Conservation (phyloP, 2,329 filamentous ascomycete genomes). For the Cadophora luteo-olivacea region DNA sequence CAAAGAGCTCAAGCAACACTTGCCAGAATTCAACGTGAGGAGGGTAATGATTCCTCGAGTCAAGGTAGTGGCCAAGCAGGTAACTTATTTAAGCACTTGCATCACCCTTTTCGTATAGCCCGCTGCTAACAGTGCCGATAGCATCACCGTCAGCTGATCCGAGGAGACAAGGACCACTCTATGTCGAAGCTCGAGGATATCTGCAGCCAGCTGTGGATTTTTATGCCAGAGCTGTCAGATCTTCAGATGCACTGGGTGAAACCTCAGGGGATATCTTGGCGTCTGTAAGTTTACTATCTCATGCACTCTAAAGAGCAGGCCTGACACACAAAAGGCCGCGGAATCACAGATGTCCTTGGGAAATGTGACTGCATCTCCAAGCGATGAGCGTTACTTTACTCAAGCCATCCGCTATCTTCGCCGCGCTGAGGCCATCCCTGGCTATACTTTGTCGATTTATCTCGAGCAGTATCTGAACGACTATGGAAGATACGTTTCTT, state of each 20-base stretch:
- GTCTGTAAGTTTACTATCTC: conserved; percentile 46
- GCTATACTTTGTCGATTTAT: conserved; percentile 51
- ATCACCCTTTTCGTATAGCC: conserved; percentile 7
- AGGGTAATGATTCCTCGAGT: conserved; percentile 45
- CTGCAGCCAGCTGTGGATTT: conserved; percentile 59
- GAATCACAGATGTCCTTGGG: conserved; percentile 60
- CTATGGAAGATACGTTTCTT: conserved; percentile 48
- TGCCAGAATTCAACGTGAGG: conserved; percentile 54
- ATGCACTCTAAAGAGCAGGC: not conserved
- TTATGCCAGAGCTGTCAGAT: conserved; percentile 52
- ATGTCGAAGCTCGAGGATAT: conserved; percentile 58
- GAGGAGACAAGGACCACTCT: conserved; percentile 47
- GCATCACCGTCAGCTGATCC: conserved; percentile 44
- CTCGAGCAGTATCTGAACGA: conserved; percentile 56
- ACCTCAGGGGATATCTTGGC: conserved; percentile 52
- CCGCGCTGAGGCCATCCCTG: conserved; percentile 49
- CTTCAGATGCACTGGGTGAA: conserved; percentile 48
- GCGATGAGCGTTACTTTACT: conserved; percentile 52
- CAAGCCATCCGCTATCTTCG: conserved; percentile 54
- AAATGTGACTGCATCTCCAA: conserved; percentile 53
- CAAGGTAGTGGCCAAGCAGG: conserved; percentile 36
- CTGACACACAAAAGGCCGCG: conserved; percentile 48
- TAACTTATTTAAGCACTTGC: conserved; percentile 41
- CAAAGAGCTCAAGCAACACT: conserved; percentile 56
- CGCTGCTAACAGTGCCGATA: conserved; percentile 12